Evolutionary conservation across 106 monocot genomes (phyloP).

Genomic region (Phalaenopsis aphrodite): DNA sequence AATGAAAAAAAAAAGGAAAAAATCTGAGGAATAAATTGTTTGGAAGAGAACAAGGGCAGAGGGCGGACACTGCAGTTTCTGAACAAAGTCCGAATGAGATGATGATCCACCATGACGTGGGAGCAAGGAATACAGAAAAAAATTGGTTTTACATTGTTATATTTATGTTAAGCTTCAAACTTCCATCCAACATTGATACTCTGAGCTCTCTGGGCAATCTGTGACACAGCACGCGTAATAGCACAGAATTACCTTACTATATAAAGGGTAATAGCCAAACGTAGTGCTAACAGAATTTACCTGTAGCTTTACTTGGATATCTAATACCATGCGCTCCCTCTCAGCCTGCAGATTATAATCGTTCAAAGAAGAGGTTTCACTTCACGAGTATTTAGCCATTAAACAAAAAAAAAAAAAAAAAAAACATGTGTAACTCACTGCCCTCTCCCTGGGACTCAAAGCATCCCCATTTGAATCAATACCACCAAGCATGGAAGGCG

Average conservation of each 20-base stretch:
- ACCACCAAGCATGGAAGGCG: slow-evolving; percentile 30
- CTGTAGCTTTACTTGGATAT: slow-evolving; percentile 99
- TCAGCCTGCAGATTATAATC: slow-evolving; percentile 57
- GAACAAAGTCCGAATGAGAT: too few species aligned
- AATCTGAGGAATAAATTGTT: too few species aligned
- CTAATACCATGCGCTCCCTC: slow-evolving; percentile 96
- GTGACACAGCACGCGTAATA: background rate
- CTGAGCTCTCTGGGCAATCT: too few species aligned
- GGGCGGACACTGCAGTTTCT: too few species aligned
- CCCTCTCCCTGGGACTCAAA: slow-evolving; percentile 84
- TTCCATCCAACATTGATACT: too few species aligned
- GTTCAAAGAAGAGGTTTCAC: background rate
- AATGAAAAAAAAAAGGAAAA: too few species aligned
- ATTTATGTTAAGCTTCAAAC: too few species aligned
- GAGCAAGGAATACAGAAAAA: too few species aligned
- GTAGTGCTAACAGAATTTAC: slow-evolving; percentile 21
- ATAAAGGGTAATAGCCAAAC: background rate
- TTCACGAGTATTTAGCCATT: background rate
- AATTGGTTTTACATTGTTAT: too few species aligned
- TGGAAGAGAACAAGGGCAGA: too few species aligned
- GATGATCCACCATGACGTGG: too few species aligned
- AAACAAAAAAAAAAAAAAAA: background rate
- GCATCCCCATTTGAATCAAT: slow-evolving; percentile 52
- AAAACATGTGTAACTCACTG: slow-evolving; percentile 37
- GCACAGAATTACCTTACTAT: background rate